These are phyloP conservation scores for Paracoccidioides lutzii DNA, from an alignment of 2,329 filamentous ascomycete genomes.

Conservation along the genomic window DNA sequence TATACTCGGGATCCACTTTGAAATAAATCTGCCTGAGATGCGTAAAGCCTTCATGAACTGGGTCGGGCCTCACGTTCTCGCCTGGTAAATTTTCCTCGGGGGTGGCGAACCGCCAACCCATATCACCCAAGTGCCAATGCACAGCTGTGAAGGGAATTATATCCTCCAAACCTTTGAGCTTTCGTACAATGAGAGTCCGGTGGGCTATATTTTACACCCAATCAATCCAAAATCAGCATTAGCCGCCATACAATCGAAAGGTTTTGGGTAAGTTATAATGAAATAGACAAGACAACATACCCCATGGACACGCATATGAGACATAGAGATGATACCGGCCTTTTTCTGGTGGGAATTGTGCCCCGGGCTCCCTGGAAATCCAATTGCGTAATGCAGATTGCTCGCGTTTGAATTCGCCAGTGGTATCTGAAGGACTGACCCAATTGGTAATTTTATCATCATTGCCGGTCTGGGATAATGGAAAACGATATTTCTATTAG, in stretches of 20 bases:
- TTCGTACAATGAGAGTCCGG: slow-evolving; percentile 72
- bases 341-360: slow-evolving; percentile 72
- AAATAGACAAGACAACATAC: slow-evolving; percentile 25
- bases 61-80: slow-evolving; percentile 41
- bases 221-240: neutral
- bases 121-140: slow-evolving; percentile 74
- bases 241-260: neutral
- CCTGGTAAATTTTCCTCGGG: slow-evolving; percentile 47
- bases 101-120: slow-evolving; percentile 74
- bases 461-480: slow-evolving; percentile 19
- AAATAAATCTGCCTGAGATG: slow-evolving; percentile 73
- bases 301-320: slow-evolving; percentile 89
- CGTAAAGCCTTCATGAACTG: slow-evolving; percentile 53
- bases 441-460: slow-evolving; percentile 58
- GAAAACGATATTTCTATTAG: slow-evolving; percentile 3
- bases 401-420: slow-evolving; percentile 87
- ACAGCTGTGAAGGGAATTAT: slow-evolving; percentile 69
- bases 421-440: slow-evolving; percentile 63
- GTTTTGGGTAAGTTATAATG: neutral
- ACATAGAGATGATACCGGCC: slow-evolving; percentile 90
- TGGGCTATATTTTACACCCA: slow-evolving; percentile 44
- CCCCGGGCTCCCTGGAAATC: slow-evolving; percentile 58
- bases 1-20: slow-evolving; percentile 55
- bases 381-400: slow-evolving; percentile 68
- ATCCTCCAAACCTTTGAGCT: slow-evolving; percentile 84